These are phyloP conservation scores for Reticulascus tulasneorum DNA, from an alignment of 2,329 filamentous ascomycete genomes.

Conservation along the genomic window DNA sequence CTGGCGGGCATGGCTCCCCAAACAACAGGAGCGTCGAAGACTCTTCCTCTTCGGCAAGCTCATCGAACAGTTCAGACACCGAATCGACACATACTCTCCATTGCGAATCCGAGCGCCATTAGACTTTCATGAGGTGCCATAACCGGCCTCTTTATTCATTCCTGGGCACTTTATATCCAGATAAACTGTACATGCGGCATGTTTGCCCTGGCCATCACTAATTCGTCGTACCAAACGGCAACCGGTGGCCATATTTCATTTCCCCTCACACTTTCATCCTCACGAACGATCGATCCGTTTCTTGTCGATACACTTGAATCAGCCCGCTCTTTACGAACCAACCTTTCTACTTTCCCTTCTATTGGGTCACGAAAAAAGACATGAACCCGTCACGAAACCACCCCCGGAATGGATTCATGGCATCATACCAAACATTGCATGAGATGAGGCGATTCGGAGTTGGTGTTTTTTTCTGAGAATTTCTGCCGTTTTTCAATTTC, in stretches of 20 bases:
- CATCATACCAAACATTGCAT: conserved; percentile 17
- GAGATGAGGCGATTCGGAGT: conserved; percentile 14
- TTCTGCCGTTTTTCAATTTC: conserved; percentile 5
- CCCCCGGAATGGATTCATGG: conserved; percentile 14
- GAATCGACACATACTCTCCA: conserved; percentile 29
- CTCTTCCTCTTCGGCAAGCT: conserved; percentile 25
- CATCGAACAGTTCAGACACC: conserved; percentile 27
- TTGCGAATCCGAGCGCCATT: conserved; percentile 10
- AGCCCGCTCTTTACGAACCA: no score
- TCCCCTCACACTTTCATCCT: no score
- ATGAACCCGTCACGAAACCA: no score
- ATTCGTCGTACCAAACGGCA: no score
- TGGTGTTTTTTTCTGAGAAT: conserved; percentile 11
- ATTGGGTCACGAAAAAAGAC: no score
- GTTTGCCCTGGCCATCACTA: no score
- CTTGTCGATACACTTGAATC: no score
- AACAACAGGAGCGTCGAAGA: conserved; percentile 24
- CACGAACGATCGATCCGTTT: no score
- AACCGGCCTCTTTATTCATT: no score
- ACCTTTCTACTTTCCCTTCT: conserved; percentile 5
- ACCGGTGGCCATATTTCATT: no score
- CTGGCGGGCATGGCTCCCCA: conserved; percentile 26
- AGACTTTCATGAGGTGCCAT: background rate
- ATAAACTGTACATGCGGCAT: no score
- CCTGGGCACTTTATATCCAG: no score